Evolutionary conservation across 257 asterid genomes (phyloP).

Genomic region (Ehretia macrophylla): DNA sequence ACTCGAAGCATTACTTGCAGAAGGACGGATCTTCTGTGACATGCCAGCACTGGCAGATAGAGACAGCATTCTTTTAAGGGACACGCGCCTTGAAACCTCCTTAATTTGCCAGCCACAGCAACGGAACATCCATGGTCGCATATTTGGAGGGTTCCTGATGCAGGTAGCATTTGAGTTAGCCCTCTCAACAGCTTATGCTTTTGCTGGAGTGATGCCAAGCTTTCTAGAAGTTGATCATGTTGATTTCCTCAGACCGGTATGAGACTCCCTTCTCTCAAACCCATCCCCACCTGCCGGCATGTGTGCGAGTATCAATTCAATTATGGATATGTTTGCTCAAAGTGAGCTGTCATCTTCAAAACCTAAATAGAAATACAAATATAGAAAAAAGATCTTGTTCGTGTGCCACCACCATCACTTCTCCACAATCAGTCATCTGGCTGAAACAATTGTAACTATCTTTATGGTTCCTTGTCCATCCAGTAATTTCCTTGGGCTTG

Average conservation of each 20-base stretch:
- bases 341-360: too few species aligned
- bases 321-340: too few species aligned
- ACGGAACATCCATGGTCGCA: slow-evolving; percentile 93
- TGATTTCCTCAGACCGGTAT: slow-evolving; percentile 86
- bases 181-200: slow-evolving; percentile 79
- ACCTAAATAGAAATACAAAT: too few species aligned
- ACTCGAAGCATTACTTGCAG: slow-evolving; percentile 57
- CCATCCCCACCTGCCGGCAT: background rate
- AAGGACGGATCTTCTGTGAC: slow-evolving; percentile 91
- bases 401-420: too few species aligned
- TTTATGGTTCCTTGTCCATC: too few species aligned
- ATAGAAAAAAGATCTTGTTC: too few species aligned
- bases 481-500: too few species aligned
- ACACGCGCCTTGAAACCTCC: slow-evolving; percentile 86
- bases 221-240: slow-evolving; percentile 95
- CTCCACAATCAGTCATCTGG: too few species aligned
- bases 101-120: slow-evolving; percentile 98
- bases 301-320: too few species aligned
- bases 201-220: slow-evolving; percentile 95
- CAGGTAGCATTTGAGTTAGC: slow-evolving; percentile 90
- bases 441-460: too few species aligned
- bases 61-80: slow-evolving; percentile 86
- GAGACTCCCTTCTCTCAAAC: slow-evolving; percentile 17
- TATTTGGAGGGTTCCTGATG: slow-evolving; percentile 95
- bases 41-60: slow-evolving; percentile 98